phyloP scores from a whole-genome alignment of 1,284 basidiomycete genomes.

The Coniferiporia weirii region DNA sequence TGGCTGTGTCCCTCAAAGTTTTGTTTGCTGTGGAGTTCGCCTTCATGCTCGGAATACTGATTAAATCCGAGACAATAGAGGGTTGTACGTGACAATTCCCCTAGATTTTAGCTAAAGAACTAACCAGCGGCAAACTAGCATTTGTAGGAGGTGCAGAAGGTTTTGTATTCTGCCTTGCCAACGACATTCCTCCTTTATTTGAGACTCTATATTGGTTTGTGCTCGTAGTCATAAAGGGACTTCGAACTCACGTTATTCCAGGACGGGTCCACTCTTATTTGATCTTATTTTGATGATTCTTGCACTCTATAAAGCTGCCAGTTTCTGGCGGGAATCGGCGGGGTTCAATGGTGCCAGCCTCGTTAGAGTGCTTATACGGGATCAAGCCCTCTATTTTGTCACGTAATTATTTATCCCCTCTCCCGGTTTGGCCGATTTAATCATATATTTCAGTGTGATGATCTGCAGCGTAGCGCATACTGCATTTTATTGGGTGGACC shows the following conservation, averaged over 20 bases:
- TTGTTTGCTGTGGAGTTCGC: too few relatives aligned
- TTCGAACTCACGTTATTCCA: background rate
- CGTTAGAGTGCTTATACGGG: background rate
- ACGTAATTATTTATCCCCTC: background rate
- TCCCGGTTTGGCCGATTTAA: background rate
- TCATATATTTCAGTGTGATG: background rate
- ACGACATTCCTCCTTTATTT: background rate
- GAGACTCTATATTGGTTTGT: background rate
- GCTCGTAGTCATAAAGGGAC: too few relatives aligned
- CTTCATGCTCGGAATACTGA: too few relatives aligned
- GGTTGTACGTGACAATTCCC: too few relatives aligned
- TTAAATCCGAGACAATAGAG: too few relatives aligned
- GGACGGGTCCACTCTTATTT: constrained; percentile 2
- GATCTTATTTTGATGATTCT: background rate
- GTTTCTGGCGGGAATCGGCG: background rate
- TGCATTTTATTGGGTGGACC: background rate
- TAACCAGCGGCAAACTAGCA: background rate
- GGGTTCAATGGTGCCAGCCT: background rate
- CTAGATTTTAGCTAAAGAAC: too few relatives aligned
- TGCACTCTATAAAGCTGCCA: background rate
- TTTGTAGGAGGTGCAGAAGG: background rate
- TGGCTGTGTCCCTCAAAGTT: too few relatives aligned
- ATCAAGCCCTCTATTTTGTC: constrained; percentile 3
- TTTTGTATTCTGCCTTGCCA: background rate
- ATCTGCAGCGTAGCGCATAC: background rate